Evolutionary conservation across 2,329 filamentous ascomycete species (phyloP).

Genomic region (Alternaria ethzedia): DNA sequence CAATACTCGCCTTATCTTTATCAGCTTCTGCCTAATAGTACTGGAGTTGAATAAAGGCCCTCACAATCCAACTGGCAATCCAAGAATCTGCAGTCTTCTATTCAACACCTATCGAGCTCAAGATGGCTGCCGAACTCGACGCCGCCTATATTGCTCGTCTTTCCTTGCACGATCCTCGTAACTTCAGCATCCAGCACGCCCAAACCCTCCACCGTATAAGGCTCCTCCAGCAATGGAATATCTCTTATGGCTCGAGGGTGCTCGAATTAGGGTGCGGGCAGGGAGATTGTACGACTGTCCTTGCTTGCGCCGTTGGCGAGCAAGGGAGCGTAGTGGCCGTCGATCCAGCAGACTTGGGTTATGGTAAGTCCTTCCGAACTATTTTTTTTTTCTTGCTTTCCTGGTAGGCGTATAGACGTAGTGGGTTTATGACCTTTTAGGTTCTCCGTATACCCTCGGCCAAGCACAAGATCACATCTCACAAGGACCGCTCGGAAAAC

Average conservation of each 20-base stretch:
- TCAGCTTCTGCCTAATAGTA: not conserved
- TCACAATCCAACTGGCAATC: not conserved
- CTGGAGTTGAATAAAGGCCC: not conserved
- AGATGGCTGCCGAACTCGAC: conserved; percentile 19
- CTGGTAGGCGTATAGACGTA: conserved; percentile 3
- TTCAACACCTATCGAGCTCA: not conserved
- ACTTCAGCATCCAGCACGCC: conserved; percentile 24
- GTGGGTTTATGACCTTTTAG: conserved; percentile 8
- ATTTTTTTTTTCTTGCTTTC: not conserved
- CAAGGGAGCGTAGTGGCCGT: conserved; percentile 55
- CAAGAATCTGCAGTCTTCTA: not conserved
- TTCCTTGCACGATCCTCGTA: conserved; percentile 23
- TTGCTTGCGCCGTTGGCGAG: conserved; percentile 57
- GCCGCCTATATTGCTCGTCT: conserved; percentile 20
- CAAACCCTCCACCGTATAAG: conserved; percentile 33
- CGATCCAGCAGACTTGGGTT: conserved; percentile 60
- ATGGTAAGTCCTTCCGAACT: conserved; percentile 43
- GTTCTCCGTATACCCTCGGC: conserved; percentile 55
- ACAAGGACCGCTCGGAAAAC: conserved; percentile 47
- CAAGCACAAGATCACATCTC: conserved; percentile 58
- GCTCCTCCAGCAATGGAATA: conserved; percentile 28
- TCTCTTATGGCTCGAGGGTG: conserved; percentile 49
- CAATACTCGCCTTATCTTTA: not conserved
- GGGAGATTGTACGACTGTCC: conserved; percentile 62
- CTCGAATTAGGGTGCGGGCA: conserved; percentile 68